Evolutionary conservation across 2,329 filamentous ascomycete genomes (phyloP).

Genomic region (Hypoxylon sp.): DNA sequence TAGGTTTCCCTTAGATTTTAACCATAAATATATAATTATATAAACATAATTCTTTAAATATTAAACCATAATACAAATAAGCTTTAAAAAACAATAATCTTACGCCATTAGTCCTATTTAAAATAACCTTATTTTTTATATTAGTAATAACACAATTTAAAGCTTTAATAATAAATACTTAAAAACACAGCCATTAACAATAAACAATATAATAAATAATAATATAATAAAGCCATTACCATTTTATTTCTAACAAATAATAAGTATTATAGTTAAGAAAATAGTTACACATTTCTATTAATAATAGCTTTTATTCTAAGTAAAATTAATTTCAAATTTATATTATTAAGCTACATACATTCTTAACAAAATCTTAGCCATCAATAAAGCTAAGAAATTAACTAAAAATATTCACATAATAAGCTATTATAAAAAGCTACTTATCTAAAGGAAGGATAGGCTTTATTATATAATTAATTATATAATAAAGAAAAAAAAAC

Average conservation of each 20-base stretch:
- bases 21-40: not conserved
- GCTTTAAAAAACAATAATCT: not conserved
- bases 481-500: not conserved
- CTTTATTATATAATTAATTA: constrained; percentile 2
- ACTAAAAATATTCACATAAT: not conserved
- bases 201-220: constrained; percentile 1
- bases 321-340: not conserved
- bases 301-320: not conserved
- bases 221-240: not conserved
- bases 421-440: not conserved
- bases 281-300: constrained; percentile 4
- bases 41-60: not conserved
- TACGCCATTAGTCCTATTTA: not conserved
- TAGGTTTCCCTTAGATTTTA: not conserved
- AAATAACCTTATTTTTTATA: not conserved
- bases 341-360: not conserved
- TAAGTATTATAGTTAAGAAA: constrained; percentile 1
- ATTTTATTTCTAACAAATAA: constrained; percentile 1
- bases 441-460: not conserved
- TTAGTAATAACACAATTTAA: constrained; percentile 3
- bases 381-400: not conserved
- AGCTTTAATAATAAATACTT: not conserved
- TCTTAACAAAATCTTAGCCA: not conserved
- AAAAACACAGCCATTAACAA: constrained; percentile 1
- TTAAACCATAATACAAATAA: not conserved